A percentile compares a stretch with the other conserved stretches of the same genome.
phyloP scores from a whole-genome alignment of 805 yeast genomes.

The Novakomyces olei region DNA sequence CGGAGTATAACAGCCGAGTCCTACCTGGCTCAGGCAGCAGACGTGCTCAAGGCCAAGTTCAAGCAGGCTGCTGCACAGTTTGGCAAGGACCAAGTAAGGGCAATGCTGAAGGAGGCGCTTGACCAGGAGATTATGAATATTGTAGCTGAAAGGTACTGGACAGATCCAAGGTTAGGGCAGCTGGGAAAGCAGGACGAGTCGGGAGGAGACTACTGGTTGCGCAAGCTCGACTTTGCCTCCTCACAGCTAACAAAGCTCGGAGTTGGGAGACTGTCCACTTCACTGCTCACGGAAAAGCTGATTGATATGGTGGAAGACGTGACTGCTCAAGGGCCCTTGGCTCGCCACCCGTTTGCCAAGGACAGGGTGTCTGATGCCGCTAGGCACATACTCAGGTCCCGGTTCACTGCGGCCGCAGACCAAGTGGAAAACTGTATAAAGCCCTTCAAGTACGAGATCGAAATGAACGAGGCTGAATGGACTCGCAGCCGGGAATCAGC shows the following conservation, averaged over 20 bases:
- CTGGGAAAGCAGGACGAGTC: slow-evolving; percentile 33
- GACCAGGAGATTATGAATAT: slow-evolving; percentile 79
- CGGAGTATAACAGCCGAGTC: slow-evolving; percentile 84
- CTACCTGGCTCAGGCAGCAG: slow-evolving; percentile 78
- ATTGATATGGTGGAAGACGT: slow-evolving; percentile 31
- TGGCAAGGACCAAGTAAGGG: slow-evolving; percentile 60
- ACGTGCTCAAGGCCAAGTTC: slow-evolving; percentile 59
- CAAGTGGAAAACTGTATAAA: slow-evolving; percentile 97
- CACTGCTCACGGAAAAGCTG: slow-evolving; percentile 58
- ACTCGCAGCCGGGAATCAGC: slow-evolving; percentile 56
- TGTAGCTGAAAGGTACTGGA: slow-evolving; percentile 85
- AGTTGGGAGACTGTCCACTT: slow-evolving; percentile 74
- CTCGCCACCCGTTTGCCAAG: slow-evolving; percentile 70
- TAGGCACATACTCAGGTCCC: slow-evolving; percentile 45
- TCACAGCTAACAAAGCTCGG: slow-evolving; percentile 78
- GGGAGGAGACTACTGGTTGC: slow-evolving; percentile 61
- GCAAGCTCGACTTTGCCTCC: slow-evolving; percentile 64
- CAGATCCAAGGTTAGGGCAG: slow-evolving; percentile 20
- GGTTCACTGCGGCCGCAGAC: slow-evolving; percentile 82
- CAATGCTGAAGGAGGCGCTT: slow-evolving; percentile 56
- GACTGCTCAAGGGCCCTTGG: slow-evolving; percentile 49
- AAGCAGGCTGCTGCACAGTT: slow-evolving; percentile 70
- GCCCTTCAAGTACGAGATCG: slow-evolving; percentile 93
- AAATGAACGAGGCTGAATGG: slow-evolving; percentile 93
- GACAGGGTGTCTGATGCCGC: slow-evolving; percentile 73